Percentiles rank a stretch among this genome's conserved stretches.
phyloP scores from a whole-genome alignment of 2,329 filamentous ascomycete genomes.

The Arachnomyces sp. region DNA sequence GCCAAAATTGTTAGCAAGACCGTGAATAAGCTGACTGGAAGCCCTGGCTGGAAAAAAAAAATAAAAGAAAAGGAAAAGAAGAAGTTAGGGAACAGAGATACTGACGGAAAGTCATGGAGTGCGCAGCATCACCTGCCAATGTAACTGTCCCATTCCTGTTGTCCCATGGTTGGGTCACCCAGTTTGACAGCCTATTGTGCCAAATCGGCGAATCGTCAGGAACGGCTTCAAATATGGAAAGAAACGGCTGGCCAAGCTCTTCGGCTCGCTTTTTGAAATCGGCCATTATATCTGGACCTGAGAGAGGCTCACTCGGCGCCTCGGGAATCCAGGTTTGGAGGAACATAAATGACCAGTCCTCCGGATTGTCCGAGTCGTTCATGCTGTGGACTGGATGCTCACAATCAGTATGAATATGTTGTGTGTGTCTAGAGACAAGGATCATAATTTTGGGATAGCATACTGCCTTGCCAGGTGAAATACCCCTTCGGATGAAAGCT shows the following conservation, averaged over 20 bases:
- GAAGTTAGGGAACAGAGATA: neutral
- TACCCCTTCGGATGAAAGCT: constrained; percentile 8
- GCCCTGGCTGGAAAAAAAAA: too few species aligned
- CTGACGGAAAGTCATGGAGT: constrained; percentile 33
- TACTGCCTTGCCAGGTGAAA: constrained; percentile 8
- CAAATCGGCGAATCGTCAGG: constrained; percentile 21
- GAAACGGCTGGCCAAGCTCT: constrained; percentile 25
- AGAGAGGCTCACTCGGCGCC: constrained; percentile 2
- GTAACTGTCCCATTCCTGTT: constrained; percentile 25
- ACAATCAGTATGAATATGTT: too few species aligned
- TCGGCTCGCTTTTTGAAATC: constrained; percentile 8
- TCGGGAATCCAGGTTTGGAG: constrained; percentile 9
- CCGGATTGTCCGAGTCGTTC: constrained; percentile 2
- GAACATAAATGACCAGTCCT: constrained; percentile 9
- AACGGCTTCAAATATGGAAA: constrained; percentile 26
- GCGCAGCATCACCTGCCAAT: constrained; percentile 31
- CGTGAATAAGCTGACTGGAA: neutral
- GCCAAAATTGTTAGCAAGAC: neutral
- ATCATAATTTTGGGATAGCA: neutral
- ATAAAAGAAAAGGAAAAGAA: neutral
- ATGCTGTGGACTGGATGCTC: constrained; percentile 2
- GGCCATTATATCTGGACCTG: constrained; percentile 4
- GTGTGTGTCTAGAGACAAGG: neutral
- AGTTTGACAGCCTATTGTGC: constrained; percentile 27
- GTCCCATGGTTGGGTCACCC: constrained; percentile 25